Evolutionary conservation across 2,329 filamentous ascomycete genomes (phyloP), one percentile per base, ranked within the genome.

Genomic region (Ilyonectria robusta): DNA sequence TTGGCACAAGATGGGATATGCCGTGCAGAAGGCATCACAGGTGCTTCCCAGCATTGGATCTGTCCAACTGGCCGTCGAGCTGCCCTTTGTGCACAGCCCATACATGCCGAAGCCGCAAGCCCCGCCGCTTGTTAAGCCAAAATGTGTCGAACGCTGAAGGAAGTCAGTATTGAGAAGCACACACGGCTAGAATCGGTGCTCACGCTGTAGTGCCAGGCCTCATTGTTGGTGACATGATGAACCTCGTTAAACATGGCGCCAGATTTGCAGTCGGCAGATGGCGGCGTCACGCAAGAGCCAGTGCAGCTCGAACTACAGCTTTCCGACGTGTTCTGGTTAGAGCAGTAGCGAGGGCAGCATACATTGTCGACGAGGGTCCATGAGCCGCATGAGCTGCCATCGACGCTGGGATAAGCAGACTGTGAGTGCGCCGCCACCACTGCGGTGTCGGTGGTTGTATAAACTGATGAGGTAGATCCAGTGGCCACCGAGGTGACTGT

Each of bases 271-370:
- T 61, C 58, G 1, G 58, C 58, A 54, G 58, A 61, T 37, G 58
- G 58, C 7, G 58, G 58, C 11, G 58, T 54, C n/a, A 61, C 48
- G n/a, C 58, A 61, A 47, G 37, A 46, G 11, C 58, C 58, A 29
- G 58, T 61, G 19, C 58, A 61, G 26, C 58, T 61, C 11, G 58
- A 61, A 61, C 37, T 54, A n/a, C 58, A 61, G n/a, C 58, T 61
- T 35, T 61, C 58, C n/a, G 58, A 61, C 9, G 48, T 61, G 19
- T 61, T 26, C 17, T 54, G 58, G 17, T 61, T 61, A 8, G 58
- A 61, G 26, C 58, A 61, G 37, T 61, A 61, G 4, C 5, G n/a
- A 29, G 58, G 58, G 21, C 58, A 61, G 15, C 58, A 61, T n/a
- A 54, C 58, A 31, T 61, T 61, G 37, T 61, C 58, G 13, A 61